Conservation (phyloP, 2,329 filamentous ascomycete genomes). For the Neopestalotiopsis rosae region DNA sequence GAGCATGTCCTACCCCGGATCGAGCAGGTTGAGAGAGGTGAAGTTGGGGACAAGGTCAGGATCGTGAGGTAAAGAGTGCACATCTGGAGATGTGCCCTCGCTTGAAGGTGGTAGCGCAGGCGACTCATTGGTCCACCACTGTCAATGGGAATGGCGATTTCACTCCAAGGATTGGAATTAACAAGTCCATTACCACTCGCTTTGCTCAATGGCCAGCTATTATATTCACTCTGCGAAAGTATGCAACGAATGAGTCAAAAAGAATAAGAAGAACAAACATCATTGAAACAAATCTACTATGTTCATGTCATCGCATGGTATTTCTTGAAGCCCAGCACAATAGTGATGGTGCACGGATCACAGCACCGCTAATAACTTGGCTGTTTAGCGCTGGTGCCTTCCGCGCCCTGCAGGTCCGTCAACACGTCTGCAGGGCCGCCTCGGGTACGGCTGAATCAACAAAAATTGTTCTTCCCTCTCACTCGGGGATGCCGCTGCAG, state of each 20-base stretch:
- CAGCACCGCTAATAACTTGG: background rate
- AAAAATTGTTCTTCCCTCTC: background rate
- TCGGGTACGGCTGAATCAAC: background rate
- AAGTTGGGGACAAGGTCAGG: slow-evolving; percentile 52
- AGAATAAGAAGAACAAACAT: background rate
- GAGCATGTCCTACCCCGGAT: slow-evolving; percentile 51
- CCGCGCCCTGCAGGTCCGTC: background rate
- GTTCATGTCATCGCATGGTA: background rate
- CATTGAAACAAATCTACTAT: background rate
- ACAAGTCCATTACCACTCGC: too few species aligned
- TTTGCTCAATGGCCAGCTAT: too few species aligned
- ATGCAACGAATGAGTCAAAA: too few species aligned
- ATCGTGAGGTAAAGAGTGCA: slow-evolving; percentile 35
- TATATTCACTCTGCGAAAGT: too few species aligned
- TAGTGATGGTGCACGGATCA: background rate
- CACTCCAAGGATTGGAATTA: too few species aligned
- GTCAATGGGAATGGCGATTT: too few species aligned
- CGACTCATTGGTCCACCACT: too few species aligned
- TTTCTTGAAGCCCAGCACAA: background rate
- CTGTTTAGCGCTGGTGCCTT: background rate
- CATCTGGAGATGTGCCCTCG: background rate
- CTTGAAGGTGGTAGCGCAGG: too few species aligned
- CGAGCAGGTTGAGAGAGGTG: slow-evolving; percentile 54
- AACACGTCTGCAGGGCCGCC: background rate
- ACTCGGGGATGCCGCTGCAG: background rate